Evolutionary conservation across 2,329 filamentous ascomycete genomes (phyloP), one percentile per base, ranked within the genome.

Genomic region (Arthrobotrys megalospora): DNA sequence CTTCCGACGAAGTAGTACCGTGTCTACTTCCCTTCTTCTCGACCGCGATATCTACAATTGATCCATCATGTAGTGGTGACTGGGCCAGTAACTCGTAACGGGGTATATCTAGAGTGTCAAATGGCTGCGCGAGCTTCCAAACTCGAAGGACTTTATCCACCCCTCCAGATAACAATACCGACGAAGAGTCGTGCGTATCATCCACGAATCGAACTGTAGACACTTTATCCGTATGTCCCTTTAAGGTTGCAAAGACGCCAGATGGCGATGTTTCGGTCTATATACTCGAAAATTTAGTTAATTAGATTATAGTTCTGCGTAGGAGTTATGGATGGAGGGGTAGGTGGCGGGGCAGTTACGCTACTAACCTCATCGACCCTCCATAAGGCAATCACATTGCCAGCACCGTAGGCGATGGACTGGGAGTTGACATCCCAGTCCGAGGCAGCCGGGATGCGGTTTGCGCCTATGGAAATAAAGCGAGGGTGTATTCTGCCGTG

Each of bases 351-450:
- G 55, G 55, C 36, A 36, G 6, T 43, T 53, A 67, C 36, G 36
- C 3, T 76, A 85, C 90, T 85, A 87, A 94, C 93, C 83, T 88
- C 75, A 12, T 78, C 85, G 70, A 94, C 94, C 83, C 90, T 87
- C 96, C 96, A 99, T 47, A 98, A 83, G 50, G 94, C 95, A 81
- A 99, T 88, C 85, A 96, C 96, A 81, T 91, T 90, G 84, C 96
- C 93, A 7, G 94, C 91, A 36, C 96, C 96, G 85, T 93, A 99
- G 34, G 94, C 96, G 67, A 99, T 87, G 52, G 94, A 83, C 8
- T 92, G 92, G 19, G 86, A 86, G 14, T 79, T 80, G 19, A 85
- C 83, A 83, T 92, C 90, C 96, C 96, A 99, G 85, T 98, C 95
- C 32, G 95, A 94, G 32, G 93, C 92, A 14, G 91, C 91, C 16